Conservation (phyloP, 495 filamentous ascomycete species). For the Penicillium lividum region DNA sequence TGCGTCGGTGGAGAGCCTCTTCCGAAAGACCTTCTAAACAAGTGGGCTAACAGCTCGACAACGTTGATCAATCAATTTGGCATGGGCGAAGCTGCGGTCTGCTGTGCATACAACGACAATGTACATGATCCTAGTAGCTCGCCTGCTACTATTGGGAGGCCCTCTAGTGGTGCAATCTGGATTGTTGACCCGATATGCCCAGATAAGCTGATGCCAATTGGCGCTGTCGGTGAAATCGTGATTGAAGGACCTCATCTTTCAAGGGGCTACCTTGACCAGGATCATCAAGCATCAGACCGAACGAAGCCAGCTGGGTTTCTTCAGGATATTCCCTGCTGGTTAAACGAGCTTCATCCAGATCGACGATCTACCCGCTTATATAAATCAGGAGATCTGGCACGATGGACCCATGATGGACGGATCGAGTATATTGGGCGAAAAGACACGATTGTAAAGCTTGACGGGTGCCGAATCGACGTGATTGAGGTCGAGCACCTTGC, state of each 20-base stretch:
- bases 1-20: conserved; percentile 49
- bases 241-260: conserved; percentile 60
- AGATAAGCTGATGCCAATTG: conserved; percentile 51
- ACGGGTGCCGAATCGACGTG: conserved; percentile 76
- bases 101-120: conserved; percentile 25
- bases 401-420: conserved; percentile 66
- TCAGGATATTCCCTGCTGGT: conserved; percentile 11
- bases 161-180: conserved; percentile 43
- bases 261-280: conserved; percentile 51
- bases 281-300: background rate
- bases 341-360: conserved; percentile 10
- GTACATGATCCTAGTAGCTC: conserved; percentile 10
- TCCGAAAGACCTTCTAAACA: conserved; percentile 37
- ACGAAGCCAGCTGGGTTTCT: conserved; percentile 23
- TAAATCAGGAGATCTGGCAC: conserved; percentile 76
- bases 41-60: conserved; percentile 46
- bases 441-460: conserved; percentile 79
- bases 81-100: conserved; percentile 46
- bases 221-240: conserved; percentile 56
- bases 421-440: conserved; percentile 74
- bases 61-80: conserved; percentile 60
- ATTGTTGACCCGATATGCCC: conserved; percentile 52
- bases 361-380: conserved; percentile 43
- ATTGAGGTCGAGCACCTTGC: conserved; percentile 59
- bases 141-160: conserved; percentile 19